Evolutionary conservation across 441 rosid genomes (phyloP), one percentile per base, ranked within the genome.

Genomic region (Oxalis stricta): DNA sequence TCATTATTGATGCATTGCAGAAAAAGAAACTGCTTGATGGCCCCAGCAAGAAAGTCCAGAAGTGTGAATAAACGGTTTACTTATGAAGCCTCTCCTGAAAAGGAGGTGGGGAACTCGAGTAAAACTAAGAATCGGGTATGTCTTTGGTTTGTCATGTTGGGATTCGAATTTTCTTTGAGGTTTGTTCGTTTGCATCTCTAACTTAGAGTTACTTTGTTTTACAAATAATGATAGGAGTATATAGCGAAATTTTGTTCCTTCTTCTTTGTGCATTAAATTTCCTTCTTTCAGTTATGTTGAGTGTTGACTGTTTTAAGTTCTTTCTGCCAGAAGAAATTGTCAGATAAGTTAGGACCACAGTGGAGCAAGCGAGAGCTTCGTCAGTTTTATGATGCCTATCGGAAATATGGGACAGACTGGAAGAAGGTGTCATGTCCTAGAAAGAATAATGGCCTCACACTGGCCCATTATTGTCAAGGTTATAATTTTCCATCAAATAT

Each of bases 291-390:
- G 37, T 53, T 13, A 5, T 37, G 5, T 29, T 30, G n/a, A 1
- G 19, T 44, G 32, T 39, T 50, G 33, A 53, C 53, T 21, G 10
- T 44, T 38, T 12, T 55, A 21, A 60, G 44, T 57, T 37, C 45
- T 48, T 13, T 40, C 1, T 53, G 70, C 84, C 72, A 76, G 82
- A 79, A 58, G 73, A 91, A 72, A 53, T 58, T 76, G 45, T 45
- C 71, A 37, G 89, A 81, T 56, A 79, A 73, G 60, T 61, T 87
- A 46, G 99, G 99, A 53, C 72, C 79, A 56, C 87, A 72, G 45
- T 92, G 99, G 97, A 82, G 71, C 40, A 66, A 72, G 47, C 75
- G 34, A 17, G 99, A 92, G 70, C 88, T 92, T 19, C 79, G 69
- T 59, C 75, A 60, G 30, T 87, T 87, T 62, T 92, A 92, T 68